Evolutionary conservation across 1,284 basidiomycete species (phyloP).

Genomic region (Apiotrichum porosum): DNA sequence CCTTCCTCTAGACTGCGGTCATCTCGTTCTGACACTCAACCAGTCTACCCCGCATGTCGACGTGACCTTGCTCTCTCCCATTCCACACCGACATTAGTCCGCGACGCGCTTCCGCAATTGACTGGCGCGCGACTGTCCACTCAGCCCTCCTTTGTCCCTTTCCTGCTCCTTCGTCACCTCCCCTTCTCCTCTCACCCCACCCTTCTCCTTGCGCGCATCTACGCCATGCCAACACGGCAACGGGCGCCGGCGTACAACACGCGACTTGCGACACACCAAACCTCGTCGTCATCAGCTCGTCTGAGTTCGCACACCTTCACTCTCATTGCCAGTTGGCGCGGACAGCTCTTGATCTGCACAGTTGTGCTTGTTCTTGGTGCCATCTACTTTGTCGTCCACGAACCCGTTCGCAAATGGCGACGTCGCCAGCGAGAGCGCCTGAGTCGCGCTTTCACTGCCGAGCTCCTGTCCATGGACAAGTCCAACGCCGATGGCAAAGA

Average conservation of each 20-base stretch:
- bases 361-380: constrained; percentile 38
- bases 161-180: neutral
- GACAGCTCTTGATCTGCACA: constrained; percentile 42
- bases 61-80: neutral
- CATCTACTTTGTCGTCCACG: constrained; percentile 38
- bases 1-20: too few relatives aligned
- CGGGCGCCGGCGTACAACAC: neutral
- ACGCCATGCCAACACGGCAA: constrained; percentile 9
- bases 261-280: neutral
- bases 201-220: neutral
- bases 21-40: neutral
- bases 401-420: constrained; percentile 27
- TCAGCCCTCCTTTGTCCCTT: neutral
- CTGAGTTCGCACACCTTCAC: constrained; percentile 36
- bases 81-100: neutral
- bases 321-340: constrained; percentile 44
- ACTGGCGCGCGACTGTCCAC: too few relatives aligned
- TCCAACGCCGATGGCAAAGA: neutral
- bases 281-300: constrained; percentile 4
- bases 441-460: constrained; percentile 25
- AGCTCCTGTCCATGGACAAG: constrained; percentile 24
- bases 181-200: neutral
- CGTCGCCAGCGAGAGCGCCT: constrained; percentile 25
- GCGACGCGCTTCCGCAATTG: neutral
- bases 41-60: neutral